Conservation (phyloP, 352 stramenopile genomes). For the Phytophthora europaea region DNA sequence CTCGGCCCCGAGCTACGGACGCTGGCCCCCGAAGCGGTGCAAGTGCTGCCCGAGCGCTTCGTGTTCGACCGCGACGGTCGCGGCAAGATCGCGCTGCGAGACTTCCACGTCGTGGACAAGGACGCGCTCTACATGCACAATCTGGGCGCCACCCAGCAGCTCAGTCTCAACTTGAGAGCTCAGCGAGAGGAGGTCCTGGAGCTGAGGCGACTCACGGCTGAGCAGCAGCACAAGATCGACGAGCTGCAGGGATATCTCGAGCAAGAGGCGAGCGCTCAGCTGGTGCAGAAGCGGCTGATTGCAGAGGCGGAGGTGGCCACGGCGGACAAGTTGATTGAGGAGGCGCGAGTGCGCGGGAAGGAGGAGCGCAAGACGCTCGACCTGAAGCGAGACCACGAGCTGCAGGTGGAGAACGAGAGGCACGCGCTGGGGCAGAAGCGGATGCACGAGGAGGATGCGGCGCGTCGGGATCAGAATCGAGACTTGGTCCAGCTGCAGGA, state of each 20-base stretch:
- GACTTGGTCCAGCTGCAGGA: conserved; percentile 73
- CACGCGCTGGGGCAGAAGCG: conserved; percentile 62
- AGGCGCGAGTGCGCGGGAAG: conserved; percentile 45
- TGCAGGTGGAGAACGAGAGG: conserved; percentile 63
- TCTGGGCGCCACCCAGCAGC: conserved; percentile 88
- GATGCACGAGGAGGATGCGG: conserved; percentile 45
- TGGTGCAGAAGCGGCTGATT: conserved; percentile 73
- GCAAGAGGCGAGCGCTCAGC: conserved; percentile 70
- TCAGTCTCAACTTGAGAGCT: conserved; percentile 55
- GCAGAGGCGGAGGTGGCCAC: conserved; percentile 47
- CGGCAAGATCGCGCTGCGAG: conserved; percentile 75
- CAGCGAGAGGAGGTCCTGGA: conserved; percentile 42
- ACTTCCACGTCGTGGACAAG: conserved; percentile 89
- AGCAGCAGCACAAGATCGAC: conserved; percentile 48
- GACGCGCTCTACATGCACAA: conserved; percentile 93
- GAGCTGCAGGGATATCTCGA: conserved; percentile 65
- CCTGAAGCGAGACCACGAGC: conserved; percentile 45
- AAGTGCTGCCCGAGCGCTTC: conserved; percentile 67
- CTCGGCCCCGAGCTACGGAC: conserved; percentile 67
- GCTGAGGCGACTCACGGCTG: conserved; percentile 10
- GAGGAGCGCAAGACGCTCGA: conserved; percentile 70
- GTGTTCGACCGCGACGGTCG: conserved; percentile 59
- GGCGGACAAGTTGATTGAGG: conserved; percentile 54
- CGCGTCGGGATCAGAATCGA: conserved; percentile 48
- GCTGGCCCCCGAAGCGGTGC: conserved; percentile 78